phyloP scores from a whole-genome alignment of 208 protist genomes.

The Trypanosoma mega region DNA sequence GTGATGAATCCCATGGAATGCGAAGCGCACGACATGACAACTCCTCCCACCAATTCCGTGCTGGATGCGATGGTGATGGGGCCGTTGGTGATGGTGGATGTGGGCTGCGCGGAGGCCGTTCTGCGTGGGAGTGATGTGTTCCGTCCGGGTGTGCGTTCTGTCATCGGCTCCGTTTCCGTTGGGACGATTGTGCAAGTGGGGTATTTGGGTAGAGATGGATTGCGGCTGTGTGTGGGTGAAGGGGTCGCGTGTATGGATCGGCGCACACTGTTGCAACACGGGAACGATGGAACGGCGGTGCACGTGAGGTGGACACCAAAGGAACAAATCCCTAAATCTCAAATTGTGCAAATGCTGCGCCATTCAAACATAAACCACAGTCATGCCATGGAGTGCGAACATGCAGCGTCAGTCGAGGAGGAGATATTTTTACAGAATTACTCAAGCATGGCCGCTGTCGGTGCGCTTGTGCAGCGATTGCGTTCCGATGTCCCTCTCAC shows the following conservation, averaged over 20 bases:
- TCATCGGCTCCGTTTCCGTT: slow-evolving; percentile 22
- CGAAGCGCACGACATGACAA: no score
- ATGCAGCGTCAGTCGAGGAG: neutral
- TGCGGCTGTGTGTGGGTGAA: slow-evolving; percentile 33
- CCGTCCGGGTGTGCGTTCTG: slow-evolving; percentile 55
- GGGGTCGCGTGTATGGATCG: slow-evolving; percentile 37
- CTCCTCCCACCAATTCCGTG: no score
- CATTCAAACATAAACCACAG: no score
- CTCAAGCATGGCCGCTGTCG: slow-evolving; percentile 70
- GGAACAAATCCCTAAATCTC: slow-evolving; percentile 36
- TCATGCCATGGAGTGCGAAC: no score
- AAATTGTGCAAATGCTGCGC: slow-evolving; percentile 13
- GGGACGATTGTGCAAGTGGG: slow-evolving; percentile 34
- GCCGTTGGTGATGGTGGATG: slow-evolving; percentile 66
- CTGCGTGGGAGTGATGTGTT: slow-evolving; percentile 87
- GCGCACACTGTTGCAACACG: slow-evolving; percentile 22
- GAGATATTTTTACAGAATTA: slow-evolving; percentile 77
- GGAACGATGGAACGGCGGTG: slow-evolving; percentile 31
- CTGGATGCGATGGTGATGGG: no score
- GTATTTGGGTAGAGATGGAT: no score
- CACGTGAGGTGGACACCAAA: slow-evolving; percentile 37
- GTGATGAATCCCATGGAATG: no score
- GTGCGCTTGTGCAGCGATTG: slow-evolving; percentile 39
- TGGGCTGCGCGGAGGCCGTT: slow-evolving; percentile 82
- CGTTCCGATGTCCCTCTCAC: slow-evolving; percentile 5